Evolutionary conservation across 257 asterid species (phyloP).

Genomic region (Nicotiana sylvestris): DNA sequence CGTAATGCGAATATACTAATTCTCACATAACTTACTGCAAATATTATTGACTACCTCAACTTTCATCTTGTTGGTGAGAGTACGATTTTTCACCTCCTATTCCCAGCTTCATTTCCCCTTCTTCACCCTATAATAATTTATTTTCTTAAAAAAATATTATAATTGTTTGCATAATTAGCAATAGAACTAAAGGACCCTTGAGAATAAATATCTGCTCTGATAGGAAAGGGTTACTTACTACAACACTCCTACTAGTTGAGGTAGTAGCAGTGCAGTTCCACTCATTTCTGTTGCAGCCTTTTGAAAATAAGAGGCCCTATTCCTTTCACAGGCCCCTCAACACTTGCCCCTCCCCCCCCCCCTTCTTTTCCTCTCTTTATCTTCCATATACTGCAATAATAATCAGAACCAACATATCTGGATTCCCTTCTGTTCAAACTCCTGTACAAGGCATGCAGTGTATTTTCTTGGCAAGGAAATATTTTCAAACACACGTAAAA

Average conservation of each 20-base stretch:
- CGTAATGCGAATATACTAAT: too few relatives aligned
- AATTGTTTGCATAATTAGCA: too few relatives aligned
- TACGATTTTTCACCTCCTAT: too few relatives aligned
- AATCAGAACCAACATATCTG: conserved; percentile 35
- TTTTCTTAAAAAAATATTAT: too few relatives aligned
- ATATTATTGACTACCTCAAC: too few relatives aligned
- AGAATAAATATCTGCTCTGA: too few relatives aligned
- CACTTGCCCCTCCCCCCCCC: background rate
- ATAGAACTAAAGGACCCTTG: too few relatives aligned
- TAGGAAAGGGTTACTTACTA: background rate
- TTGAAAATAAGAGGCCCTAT: conserved; percentile 37
- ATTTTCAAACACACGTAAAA: conserved; percentile 12
- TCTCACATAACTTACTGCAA: too few relatives aligned
- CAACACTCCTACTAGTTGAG: conserved; percentile 27
- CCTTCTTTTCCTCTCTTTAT: conserved; percentile 15
- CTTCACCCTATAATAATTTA: too few relatives aligned
- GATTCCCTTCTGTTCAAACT: conserved; percentile 42
- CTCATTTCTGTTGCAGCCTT: conserved; percentile 86
- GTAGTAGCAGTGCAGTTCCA: conserved; percentile 62
- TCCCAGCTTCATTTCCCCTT: too few relatives aligned
- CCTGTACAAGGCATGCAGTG: conserved; percentile 36
- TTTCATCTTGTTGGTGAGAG: too few relatives aligned
- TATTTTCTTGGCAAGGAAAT: conserved; percentile 6
- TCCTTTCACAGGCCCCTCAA: background rate
- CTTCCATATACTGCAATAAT: conserved; percentile 35